phyloP scores from a whole-genome alignment of 164 flowering plant genomes.

The Nymphaea thermarum region DNA sequence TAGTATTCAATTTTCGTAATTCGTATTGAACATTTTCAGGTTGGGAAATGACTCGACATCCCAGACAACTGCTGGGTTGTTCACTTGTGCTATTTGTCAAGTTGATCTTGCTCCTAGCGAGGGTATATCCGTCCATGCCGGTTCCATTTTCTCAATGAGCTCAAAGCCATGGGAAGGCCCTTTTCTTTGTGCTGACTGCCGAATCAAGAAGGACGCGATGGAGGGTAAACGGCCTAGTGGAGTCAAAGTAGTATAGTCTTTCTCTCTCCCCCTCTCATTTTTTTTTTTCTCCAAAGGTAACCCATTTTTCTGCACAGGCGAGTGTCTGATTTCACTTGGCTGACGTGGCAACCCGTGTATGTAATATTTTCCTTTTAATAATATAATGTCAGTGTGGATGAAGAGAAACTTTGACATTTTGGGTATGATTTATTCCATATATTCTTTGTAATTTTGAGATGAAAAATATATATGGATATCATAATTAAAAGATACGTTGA shows the following conservation, averaged over 20 bases:
- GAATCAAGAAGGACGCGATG: slow-evolving; percentile 74
- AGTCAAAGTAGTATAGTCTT: slow-evolving; percentile 32
- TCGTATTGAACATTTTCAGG: slow-evolving; percentile 20
- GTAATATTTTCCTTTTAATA: not conserved
- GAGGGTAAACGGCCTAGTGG: slow-evolving; percentile 77
- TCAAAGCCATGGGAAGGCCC: slow-evolving; percentile 94
- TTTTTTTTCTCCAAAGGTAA: not conserved
- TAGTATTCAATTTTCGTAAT: no score
- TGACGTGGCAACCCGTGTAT: slow-evolving; percentile 1
- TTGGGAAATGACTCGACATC: slow-evolving; percentile 39
- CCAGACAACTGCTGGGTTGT: slow-evolving; percentile 42
- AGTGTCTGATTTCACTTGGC: not conserved
- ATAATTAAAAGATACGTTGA: not conserved
- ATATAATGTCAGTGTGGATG: not conserved
- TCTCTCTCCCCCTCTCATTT: no score
- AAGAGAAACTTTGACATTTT: no score
- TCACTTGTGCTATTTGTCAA: slow-evolving; percentile 81
- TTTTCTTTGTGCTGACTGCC: slow-evolving; percentile 62
- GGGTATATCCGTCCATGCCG: slow-evolving; percentile 86
- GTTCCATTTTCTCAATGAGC: slow-evolving; percentile 75
- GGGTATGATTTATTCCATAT: not conserved
- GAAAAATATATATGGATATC: not conserved
- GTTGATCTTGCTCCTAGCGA: slow-evolving; percentile 79
- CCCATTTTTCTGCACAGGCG: slow-evolving; percentile 4
- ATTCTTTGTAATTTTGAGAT: not conserved